Base-by-base conservation (phyloP, 768 basidiomycete species). In the Mycena chlorophos region DNA sequence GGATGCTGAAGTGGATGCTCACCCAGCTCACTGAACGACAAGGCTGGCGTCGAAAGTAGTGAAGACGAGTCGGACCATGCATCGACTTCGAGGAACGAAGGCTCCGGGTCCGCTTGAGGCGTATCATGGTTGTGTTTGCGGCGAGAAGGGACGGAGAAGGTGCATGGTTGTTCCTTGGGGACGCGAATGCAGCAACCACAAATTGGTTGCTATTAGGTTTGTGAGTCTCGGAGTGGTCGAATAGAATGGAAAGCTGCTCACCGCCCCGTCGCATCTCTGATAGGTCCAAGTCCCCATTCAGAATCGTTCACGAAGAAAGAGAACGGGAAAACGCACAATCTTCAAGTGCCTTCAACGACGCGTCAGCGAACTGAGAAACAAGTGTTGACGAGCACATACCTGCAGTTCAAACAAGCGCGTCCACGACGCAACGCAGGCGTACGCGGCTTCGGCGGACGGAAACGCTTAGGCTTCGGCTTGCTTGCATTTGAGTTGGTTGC, bases 251-350 rank as follows among this genome's bases (percentile, higher is more conserved):
- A n/a, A n/a, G n/a, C n/a, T n/a, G n/a, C n/a, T n/a, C n/a, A n/a
- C n/a, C 4, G 52, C 26, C 19, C 56, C 56, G 29, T 57, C 56
- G 38, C 56, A 57, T 39, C 46, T 39, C 56, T 57, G 38, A n/a
- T 5, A 31, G 40, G 6, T 5, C 20, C 38, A n/a, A n/a, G n/a
- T n/a, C n/a, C n/a, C n/a, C n/a, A n/a, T 2, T 26, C 0, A 56
- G 38, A 34, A 26, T 38, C 16, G 3, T 2, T 6, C 14, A 30
- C 23, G 25, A 17, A 40, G 12, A 27, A 1, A 8, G 16, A 10
- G 5, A 48, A 6, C n/a, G n/a, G n/a, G n/a, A 27, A 5, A 4
- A 42, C 56, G 22, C 42, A 8, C 56, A 43, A 42, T 52, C 29
- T 57, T 57, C 8, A 57, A 26, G 45, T 49, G 51, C 4, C 56